A percentile compares a stretch with the other conserved stretches of the same genome.
phyloP scores from a whole-genome alignment of 495 filamentous ascomycete genomes.

The Clohesyomyces aquaticus region DNA sequence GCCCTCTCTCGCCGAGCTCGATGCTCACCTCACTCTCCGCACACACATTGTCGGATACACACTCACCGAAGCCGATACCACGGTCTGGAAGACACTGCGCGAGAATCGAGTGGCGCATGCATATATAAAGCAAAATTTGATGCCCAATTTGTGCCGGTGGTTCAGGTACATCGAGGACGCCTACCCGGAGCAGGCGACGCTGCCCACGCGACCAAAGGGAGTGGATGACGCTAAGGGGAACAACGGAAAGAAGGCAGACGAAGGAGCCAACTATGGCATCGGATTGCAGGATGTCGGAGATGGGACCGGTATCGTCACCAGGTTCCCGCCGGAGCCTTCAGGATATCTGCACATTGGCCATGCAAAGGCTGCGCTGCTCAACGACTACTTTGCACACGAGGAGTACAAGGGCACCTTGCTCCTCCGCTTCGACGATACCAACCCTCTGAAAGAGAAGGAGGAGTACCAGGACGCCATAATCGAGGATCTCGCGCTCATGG shows the following conservation, averaged over 20 bases:
- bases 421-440: constrained; percentile 90
- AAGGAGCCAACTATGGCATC: constrained; percentile 88
- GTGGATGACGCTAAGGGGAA: constrained; percentile 66
- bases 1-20: constrained; percentile 72
- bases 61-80: constrained; percentile 76
- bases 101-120: constrained; percentile 83
- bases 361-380: constrained; percentile 88
- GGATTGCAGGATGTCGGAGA: constrained; percentile 80
- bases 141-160: constrained; percentile 84
- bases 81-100: constrained; percentile 82
- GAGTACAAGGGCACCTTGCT: constrained; percentile 83
- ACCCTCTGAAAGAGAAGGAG: constrained; percentile 89
- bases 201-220: constrained; percentile 52
- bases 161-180: constrained; percentile 82
- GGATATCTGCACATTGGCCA: constrained; percentile 95
- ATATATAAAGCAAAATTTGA: constrained; percentile 74
- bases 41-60: constrained; percentile 84
- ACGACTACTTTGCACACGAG: constrained; percentile 91
- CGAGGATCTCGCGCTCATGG: constrained; percentile 83
- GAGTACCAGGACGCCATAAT: constrained; percentile 90
- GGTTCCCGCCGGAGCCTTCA: constrained; percentile 96
- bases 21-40: constrained; percentile 83
- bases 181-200: constrained; percentile 60
- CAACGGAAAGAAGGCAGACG: constrained; percentile 66
- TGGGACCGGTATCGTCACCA: constrained; percentile 80